Evolutionary conservation across 2,329 filamentous ascomycete genomes (phyloP).

Genomic region (Aspergillus costaricaensis): DNA sequence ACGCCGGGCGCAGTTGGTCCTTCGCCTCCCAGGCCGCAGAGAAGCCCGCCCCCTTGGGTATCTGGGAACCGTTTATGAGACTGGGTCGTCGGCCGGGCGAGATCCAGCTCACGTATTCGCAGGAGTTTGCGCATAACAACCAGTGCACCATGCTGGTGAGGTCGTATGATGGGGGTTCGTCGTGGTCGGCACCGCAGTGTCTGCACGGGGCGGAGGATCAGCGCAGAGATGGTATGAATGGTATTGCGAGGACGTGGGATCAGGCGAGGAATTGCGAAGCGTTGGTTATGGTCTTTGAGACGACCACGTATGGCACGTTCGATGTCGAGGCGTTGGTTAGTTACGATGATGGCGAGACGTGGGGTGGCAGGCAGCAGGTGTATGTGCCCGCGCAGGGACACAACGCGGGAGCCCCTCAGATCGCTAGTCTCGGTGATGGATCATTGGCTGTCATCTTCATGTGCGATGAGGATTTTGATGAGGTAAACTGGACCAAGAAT

Average conservation of each 20-base stretch:
- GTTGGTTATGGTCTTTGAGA: constrained; percentile 52
- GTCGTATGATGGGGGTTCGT: constrained; percentile 46
- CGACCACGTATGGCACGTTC: constrained; percentile 45
- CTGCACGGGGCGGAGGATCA: constrained; percentile 44
- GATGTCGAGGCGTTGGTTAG: constrained; percentile 49
- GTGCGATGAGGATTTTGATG: constrained; percentile 47
- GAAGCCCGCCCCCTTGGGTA: constrained; percentile 40
- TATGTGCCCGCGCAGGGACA: constrained; percentile 41
- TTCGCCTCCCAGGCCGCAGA: constrained; percentile 50
- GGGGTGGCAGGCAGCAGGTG: constrained; percentile 44
- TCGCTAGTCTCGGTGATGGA: constrained; percentile 43
- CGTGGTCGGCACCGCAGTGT: constrained; percentile 48
- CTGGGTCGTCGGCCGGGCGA: constrained; percentile 36
- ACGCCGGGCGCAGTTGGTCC: constrained; percentile 48
- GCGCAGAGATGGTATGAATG: constrained; percentile 46
- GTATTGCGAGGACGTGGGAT: constrained; percentile 40
- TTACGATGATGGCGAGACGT: constrained; percentile 47
- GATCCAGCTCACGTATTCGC: constrained; percentile 51
- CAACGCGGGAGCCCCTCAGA: constrained; percentile 50
- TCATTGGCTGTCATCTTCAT: constrained; percentile 50
- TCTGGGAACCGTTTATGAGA: constrained; percentile 57
- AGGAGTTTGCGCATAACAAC: constrained; percentile 49
- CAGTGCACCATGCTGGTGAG: constrained; percentile 54
- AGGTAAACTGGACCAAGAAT: constrained; percentile 42
- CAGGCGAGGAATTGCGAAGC: constrained; percentile 31